Base-by-base conservation (phyloP, 2,329 filamentous ascomycete genomes). In the Neonectria punicea region DNA sequence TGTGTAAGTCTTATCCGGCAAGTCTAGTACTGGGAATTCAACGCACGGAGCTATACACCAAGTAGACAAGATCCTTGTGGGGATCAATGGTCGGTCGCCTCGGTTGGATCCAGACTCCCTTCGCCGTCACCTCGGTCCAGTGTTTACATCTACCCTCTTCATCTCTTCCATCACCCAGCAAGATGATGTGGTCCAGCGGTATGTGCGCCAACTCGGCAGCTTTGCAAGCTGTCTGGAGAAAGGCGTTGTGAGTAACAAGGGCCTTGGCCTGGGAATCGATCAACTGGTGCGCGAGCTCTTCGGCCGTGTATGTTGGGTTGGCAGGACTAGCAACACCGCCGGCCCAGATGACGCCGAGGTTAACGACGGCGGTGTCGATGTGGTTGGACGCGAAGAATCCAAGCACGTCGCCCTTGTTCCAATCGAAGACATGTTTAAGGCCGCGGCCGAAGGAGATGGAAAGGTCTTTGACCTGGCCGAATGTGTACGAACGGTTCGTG, bases 271-370 rank as follows among this genome's bases (percentile, higher is more conserved):
- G 86, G 0, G 91, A 91, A 78, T 97, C 92, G 73, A 89, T 89
- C 66, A 98, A 86, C 80, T 98, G 94, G 74, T 92, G 94, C 5
- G 91, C 89, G 36, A 98, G 85, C 80, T 98, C 95, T 10, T 93
- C 89, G 13, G 87, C 87, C 0, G 92, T 97, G 80, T 97, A 97
- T 4, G 90, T 89, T 20, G 94, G 94, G 75, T 98, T 98, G 3
- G 93, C 94, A 0, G 94, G 93, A n/a, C 91, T 93, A 11, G 93
- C 81, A 56, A 93, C 83, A 32, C 92, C 94, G 50, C 94, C 94
- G 1, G 93, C 92, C 92, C 93, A 98, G 69, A 92, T 88, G 10
- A 89, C 86, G 30, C 94, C 94, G 84, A 93, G 93, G 78, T 89
- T 93, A 51, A 94, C 80, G 3, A 90, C 83, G 0, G 93, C 90